Base-by-base conservation (phyloP, 2,329 filamentous ascomycete genomes). In the Aspergillus latus region DNA sequence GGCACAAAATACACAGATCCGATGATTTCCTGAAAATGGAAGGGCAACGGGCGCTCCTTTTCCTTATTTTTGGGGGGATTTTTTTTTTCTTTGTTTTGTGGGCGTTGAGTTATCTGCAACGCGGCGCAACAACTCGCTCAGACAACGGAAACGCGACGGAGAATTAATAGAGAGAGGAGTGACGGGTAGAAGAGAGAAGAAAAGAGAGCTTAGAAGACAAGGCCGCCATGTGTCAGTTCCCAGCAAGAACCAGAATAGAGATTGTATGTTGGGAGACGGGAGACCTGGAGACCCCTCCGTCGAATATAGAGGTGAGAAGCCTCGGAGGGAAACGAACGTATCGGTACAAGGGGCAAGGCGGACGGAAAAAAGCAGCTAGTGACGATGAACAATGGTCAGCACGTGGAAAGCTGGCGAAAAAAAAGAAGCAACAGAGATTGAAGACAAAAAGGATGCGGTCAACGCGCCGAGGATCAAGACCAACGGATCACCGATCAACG, bases 171-270 rank as follows among this genome's bases (percentile, higher is more conserved):
- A 54, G 39, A 8, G 43, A 47, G 30, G 32, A 42, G 36, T 51
- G 42, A 37, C 37, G 44, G 36, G 58, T 58, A 30, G 13, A 56
- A 56, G 48, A 43, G 29, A 55, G 59, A 53, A 45, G 51, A 37
- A 60, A 49, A 43, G 53, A 13, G 34, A 56, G 29, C 52, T 58
- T 60, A 47, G 44, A 54, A 43, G 48, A 57, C 4, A 51, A 52
- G 30, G 48, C 37, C 58, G 61, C 62, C 63, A 64, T 64, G 52
- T 62, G 63, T 64, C 52, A 64, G 55, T 64, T 51, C 52, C 56
- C 34, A 50, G 50, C 36, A 44, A 29, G 60, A 49, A 43, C 39
- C 44, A 42, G 49, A 40, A 52, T 45, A 34, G 50, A 45, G 16
- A 40, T 43, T 42, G 43, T 48, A 49, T 34, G n/a, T 40, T 54